These are phyloP conservation scores for Irineochytrium annulatum DNA, from an alignment of 192 early-diverging fungal genomes.

Conservation along the genomic window DNA sequence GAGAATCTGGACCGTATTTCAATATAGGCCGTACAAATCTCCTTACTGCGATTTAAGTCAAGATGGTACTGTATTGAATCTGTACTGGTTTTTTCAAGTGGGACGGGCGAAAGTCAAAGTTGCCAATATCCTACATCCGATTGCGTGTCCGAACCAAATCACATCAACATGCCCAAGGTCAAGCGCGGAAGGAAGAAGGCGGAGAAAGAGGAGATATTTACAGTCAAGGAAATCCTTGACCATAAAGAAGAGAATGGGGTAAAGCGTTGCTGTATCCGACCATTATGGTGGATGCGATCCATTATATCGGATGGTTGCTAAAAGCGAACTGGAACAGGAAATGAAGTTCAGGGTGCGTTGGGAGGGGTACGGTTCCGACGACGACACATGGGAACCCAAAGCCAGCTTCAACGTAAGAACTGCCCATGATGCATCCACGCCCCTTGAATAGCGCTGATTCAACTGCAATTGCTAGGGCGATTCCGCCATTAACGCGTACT, in stretches of 20 bases:
- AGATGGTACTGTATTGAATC: too few relatives aligned
- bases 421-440: neutral
- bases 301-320: neutral
- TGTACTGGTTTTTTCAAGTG: too few relatives aligned
- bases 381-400: conserved; percentile 1
- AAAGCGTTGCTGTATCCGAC: neutral
- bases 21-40: too few relatives aligned
- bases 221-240: neutral
- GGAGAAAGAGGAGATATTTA: neutral
- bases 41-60: too few relatives aligned
- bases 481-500: neutral
- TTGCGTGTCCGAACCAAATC: too few relatives aligned
- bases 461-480: neutral
- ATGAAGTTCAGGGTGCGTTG: neutral
- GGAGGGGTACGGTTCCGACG: neutral
- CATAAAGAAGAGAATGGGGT: neutral
- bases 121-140: too few relatives aligned
- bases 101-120: too few relatives aligned
- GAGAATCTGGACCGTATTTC: too few relatives aligned
- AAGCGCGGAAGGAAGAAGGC: too few relatives aligned
- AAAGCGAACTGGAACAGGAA: neutral
- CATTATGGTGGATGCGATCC: neutral
- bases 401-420: neutral
- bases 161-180: too few relatives aligned
- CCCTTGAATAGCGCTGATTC: neutral